phyloP scores from a whole-genome alignment of 805 yeast genomes.

The Yamadazyma philogaea region DNA sequence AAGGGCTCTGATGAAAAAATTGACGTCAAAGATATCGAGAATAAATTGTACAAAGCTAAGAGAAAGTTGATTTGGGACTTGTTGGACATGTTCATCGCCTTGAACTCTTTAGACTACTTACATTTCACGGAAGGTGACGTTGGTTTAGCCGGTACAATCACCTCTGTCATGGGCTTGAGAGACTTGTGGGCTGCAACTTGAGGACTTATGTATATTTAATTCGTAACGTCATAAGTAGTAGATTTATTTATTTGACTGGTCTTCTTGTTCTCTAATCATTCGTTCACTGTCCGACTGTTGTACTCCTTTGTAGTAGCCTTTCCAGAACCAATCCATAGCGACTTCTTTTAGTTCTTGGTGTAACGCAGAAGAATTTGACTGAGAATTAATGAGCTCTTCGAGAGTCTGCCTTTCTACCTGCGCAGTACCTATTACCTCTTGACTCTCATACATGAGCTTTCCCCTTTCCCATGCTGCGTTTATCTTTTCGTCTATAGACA shows the following conservation, averaged over 20 bases:
- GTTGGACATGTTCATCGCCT: conserved; percentile 72
- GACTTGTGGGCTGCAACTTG: conserved; percentile 54
- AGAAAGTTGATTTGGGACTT: conserved; percentile 73
- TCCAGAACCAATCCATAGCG: conserved; percentile 31
- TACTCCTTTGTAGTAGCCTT: conserved; percentile 29
- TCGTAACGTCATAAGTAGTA: conserved; percentile 5
- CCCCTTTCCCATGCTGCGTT: conserved; percentile 1
- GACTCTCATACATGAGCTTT: not conserved
- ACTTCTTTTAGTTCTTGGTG: conserved; percentile 23
- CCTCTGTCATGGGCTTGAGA: conserved; percentile 73
- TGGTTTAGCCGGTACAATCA: conserved; percentile 80
- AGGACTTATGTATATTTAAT: not conserved
- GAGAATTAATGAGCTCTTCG: conserved; percentile 16
- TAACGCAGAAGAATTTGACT: conserved; percentile 15
- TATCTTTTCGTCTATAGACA: conserved; percentile 5
- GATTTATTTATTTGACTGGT: conserved; percentile 1
- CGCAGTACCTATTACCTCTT: not conserved
- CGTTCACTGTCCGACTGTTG: not conserved
- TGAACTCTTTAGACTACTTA: conserved; percentile 60
- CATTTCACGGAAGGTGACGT: conserved; percentile 72
- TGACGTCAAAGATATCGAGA: conserved; percentile 36
- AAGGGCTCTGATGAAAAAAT: conserved; percentile 21
- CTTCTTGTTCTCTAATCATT: not conserved
- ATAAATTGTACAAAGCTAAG: conserved; percentile 48
- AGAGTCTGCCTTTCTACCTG: conserved; percentile 1